Base-by-base conservation (phyloP, 345 rosid species). In the Ceriops tagal region DNA sequence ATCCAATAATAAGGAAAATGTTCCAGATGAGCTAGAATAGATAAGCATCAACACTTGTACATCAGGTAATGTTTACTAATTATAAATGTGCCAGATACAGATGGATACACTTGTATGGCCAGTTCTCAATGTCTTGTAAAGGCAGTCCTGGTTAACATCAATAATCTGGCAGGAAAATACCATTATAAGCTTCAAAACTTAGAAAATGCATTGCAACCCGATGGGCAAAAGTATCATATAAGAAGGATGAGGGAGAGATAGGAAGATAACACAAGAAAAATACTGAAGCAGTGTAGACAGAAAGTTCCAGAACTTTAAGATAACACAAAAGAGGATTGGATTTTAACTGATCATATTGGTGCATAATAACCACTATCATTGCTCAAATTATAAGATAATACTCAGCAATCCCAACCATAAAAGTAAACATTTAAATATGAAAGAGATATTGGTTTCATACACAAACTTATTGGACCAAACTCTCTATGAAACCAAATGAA, bases 41-140 rank as follows among this genome's bases (percentile, higher is more conserved):
- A 6, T 34, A 34, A 7, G 37, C 37, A 34, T 34, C 37, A 34
- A 34, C 37, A 34, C 37, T 34, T 34, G 9, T 7, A 7, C 37
- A 22, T 26, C 13, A 10, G 28, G 59, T 11, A 56, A 56, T 9
- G 6, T 16, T 56, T 10, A 56, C 18, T 21, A n/a, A 11, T 56
- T 56, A n/a, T 56, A 16, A 27, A 27, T 56, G 34, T 60, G 3
- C 5, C 19, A 8, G 35, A 58, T 9, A 46, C 47, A 0, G 24
- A 82, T 87, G 97, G 92, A 91, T 93, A 89, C 98, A 58, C 96
- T 89, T 65, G 91, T 64, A 79, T 93, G 98, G 64, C 92, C 98
- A 73, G 83, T 79, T 84, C 97, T 87, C 73, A 93, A 74, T 24
- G 97, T 88, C 77, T 93, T 93, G 56, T 85, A 91, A 59, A 88